Evolutionary conservation across 495 filamentous ascomycete species (phyloP).

Genomic region (Daldinia childiae): DNA sequence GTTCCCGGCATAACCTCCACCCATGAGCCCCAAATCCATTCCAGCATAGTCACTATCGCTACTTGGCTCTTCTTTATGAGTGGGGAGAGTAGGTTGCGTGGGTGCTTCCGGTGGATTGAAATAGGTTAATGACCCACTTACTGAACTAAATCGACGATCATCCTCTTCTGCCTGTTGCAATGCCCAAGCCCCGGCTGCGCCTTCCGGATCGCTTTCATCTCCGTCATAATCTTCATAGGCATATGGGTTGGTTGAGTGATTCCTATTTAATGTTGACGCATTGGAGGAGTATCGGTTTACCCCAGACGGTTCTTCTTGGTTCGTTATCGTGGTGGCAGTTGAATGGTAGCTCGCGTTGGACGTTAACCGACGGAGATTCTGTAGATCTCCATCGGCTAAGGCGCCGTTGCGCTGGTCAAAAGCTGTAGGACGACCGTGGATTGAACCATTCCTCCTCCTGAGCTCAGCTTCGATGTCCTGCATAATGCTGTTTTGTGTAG

Average conservation of each 20-base stretch:
- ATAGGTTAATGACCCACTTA: constrained; percentile 35
- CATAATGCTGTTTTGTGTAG: constrained; percentile 61
- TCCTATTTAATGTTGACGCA: constrained; percentile 58
- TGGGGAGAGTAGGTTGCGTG: constrained; percentile 42
- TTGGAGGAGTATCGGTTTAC: constrained; percentile 58
- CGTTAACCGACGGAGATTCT: constrained; percentile 53
- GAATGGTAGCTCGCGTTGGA: constrained; percentile 56
- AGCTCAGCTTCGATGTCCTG: constrained; percentile 64
- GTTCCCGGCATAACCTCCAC: constrained; percentile 76
- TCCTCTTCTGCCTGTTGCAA: constrained; percentile 87
- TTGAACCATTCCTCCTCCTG: constrained; percentile 43
- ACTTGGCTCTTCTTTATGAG: constrained; percentile 59
- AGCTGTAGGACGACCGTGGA: constrained; percentile 36
- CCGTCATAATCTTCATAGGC: constrained; percentile 51
- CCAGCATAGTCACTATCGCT: constrained; percentile 76
- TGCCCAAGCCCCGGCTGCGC: constrained; percentile 83
- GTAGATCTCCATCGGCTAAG: constrained; percentile 54
- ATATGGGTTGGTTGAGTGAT: constrained; percentile 47
- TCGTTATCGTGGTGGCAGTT: constrained; percentile 56
- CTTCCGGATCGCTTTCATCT: constrained; percentile 90
- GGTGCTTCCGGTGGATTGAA: constrained; percentile 54
- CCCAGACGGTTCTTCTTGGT: constrained; percentile 43
- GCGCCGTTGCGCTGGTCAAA: constrained; percentile 52
- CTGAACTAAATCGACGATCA: constrained; percentile 69
- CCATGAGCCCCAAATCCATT: constrained; percentile 77